phyloP scores from a whole-genome alignment of 192 early-diverging fungal genomes.

The Rhizophagus clarus region DNA sequence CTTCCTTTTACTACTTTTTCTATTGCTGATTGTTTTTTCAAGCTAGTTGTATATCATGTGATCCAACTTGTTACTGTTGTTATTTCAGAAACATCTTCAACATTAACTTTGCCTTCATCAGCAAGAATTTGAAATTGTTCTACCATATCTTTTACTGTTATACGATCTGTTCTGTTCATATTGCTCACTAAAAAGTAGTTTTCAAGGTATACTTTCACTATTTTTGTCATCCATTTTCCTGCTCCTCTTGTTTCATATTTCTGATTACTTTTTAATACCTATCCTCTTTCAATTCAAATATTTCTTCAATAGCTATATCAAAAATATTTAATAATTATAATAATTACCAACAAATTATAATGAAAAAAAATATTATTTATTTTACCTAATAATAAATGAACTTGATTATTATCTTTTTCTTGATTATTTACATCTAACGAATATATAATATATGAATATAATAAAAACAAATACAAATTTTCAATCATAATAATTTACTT shows the following conservation, averaged over 20 bases:
- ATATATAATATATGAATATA: background rate
- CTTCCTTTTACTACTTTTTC: background rate
- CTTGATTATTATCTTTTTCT: slow-evolving; percentile 7
- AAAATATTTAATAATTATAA: too few species aligned
- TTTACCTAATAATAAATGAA: background rate
- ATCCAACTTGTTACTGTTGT: slow-evolving; percentile 2
- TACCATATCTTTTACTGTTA: slow-evolving; percentile 6
- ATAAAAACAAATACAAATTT: background rate
- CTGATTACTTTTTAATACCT: background rate
- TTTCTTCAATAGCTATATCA: too few species aligned
- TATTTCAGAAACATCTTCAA: background rate
- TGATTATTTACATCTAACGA: background rate
- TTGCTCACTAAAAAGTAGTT: slow-evolving; percentile 4
- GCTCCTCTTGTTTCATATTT: slow-evolving; percentile 14
- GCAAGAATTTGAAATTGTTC: slow-evolving; percentile 18
- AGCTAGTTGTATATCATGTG: background rate
- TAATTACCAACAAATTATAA: too few species aligned
- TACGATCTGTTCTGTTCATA: slow-evolving; percentile 2
- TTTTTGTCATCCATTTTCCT: background rate
- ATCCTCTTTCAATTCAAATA: too few species aligned
- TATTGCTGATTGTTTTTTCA: background rate
- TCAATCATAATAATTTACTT: slow-evolving; percentile 2
- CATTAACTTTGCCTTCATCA: background rate
- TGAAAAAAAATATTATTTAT: too few species aligned
- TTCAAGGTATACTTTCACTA: background rate